Evolutionary conservation across 2,329 filamentous ascomycete species (phyloP).

Genomic region (Parasarocladium wereldwijsianum): DNA sequence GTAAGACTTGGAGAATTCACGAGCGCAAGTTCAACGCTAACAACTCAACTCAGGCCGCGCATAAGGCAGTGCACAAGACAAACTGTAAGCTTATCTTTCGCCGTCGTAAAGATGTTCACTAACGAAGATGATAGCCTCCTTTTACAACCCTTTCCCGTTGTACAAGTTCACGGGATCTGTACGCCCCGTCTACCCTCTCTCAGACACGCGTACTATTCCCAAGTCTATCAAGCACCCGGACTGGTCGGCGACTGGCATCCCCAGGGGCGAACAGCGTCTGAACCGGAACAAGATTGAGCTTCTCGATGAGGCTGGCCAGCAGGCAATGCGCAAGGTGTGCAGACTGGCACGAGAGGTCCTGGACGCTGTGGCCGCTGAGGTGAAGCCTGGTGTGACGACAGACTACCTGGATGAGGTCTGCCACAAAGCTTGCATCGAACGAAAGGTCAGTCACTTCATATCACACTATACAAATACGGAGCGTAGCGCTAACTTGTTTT

Average conservation of each 20-base stretch:
- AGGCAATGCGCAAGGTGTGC: conserved; percentile 89
- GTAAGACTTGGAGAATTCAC: conserved; percentile 32
- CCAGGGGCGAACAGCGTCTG: conserved; percentile 42
- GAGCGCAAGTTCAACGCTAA: background rate
- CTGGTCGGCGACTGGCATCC: conserved; percentile 72
- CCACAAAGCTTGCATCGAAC: conserved; percentile 85
- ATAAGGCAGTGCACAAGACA: conserved; percentile 54
- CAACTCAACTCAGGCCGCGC: conserved; percentile 44
- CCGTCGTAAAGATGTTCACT: too few species aligned
- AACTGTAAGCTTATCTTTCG: conserved; percentile 3
- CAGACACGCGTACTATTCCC: conserved; percentile 56
- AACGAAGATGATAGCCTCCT: conserved; percentile 16
- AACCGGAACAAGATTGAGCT: conserved; percentile 71
- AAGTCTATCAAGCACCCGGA: conserved; percentile 72
- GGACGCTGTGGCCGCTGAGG: conserved; percentile 72
- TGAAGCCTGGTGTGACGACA: conserved; percentile 81
- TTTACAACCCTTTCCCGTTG: conserved; percentile 82
- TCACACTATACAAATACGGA: too few species aligned
- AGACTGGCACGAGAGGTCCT: conserved; percentile 76
- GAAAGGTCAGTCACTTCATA: conserved; percentile 50
- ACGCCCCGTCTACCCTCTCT: conserved; percentile 77
- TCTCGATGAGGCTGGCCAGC: conserved; percentile 64
- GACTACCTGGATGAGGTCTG: conserved; percentile 91
- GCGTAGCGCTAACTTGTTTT: background rate
- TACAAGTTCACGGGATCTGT: conserved; percentile 71